Percentiles rank a stretch among this genome's conserved stretches.
Conservation (phyloP, 2,329 filamentous ascomycete species). For the Teratosphaeria nubilosa region DNA sequence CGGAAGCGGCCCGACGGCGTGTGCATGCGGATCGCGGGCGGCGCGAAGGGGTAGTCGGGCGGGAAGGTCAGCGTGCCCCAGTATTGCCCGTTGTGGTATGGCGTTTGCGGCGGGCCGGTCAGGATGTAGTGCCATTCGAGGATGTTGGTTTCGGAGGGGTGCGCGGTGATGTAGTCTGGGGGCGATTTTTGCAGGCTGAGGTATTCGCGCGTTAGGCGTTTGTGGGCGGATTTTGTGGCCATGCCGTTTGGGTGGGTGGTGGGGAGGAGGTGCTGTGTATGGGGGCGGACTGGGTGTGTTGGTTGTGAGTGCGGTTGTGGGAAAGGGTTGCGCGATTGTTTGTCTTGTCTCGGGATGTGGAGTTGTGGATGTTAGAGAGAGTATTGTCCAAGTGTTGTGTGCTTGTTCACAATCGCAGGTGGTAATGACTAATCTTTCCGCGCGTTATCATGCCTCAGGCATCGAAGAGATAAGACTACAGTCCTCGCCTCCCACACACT, state of each 20-base stretch:
- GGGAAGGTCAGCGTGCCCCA: constrained; percentile 97
- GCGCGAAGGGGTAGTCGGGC: constrained; percentile 91
- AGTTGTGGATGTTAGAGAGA: too few relatives aligned
- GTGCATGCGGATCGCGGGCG: constrained; percentile 97
- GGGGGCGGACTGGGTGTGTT: too few relatives aligned
- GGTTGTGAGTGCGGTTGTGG: neutral
- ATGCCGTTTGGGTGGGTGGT: constrained; percentile 10
- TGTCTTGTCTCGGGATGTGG: too few relatives aligned
- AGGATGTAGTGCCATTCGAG: constrained; percentile 51
- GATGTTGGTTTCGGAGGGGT: constrained; percentile 26
- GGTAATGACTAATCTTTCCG: too few relatives aligned
- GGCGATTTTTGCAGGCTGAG: constrained; percentile 26
- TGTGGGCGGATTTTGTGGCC: constrained; percentile 30
- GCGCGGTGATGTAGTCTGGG: constrained; percentile 24
- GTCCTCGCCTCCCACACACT: too few relatives aligned
- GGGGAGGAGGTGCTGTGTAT: too few relatives aligned
- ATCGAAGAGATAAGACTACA: too few relatives aligned
- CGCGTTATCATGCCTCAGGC: neutral
- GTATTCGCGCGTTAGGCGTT: constrained; percentile 30
- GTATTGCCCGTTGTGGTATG: constrained; percentile 91
- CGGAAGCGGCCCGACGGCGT: constrained; percentile 94
- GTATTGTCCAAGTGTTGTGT: neutral
- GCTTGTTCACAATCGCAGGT: neutral
- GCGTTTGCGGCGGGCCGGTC: constrained; percentile 85
- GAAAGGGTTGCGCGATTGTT: too few relatives aligned